A percentile compares a stretch with the other conserved stretches of the same genome.
phyloP scores from a whole-genome alignment of 345 rosid genomes.

The Pistacia integerrima region DNA sequence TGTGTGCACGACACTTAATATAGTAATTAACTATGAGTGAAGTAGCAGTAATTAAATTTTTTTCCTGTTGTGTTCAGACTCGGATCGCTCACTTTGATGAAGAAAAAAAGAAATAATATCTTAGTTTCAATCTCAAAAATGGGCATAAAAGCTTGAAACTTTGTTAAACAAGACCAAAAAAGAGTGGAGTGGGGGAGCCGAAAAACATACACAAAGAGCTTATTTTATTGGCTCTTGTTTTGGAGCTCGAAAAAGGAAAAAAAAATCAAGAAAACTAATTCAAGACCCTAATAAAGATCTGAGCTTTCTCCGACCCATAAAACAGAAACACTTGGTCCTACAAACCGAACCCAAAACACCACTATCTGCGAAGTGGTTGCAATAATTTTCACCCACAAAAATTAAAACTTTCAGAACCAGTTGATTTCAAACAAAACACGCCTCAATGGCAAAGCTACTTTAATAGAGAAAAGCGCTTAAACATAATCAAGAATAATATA shows the following conservation, averaged over 20 bases:
- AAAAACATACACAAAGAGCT: background rate
- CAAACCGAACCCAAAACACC: constrained; percentile 7
- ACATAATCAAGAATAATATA: background rate
- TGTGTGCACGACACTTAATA: background rate
- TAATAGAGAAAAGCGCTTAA: background rate
- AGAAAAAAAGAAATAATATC: background rate
- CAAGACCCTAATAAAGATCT: constrained; percentile 17
- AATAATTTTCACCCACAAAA: background rate
- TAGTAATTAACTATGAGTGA: background rate
- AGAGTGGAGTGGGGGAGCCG: background rate
- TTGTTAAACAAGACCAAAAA: background rate
- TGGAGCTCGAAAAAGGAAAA: background rate
- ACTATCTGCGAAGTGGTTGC: constrained; percentile 1
- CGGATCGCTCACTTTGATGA: constrained; percentile 22
- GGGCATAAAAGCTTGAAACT: background rate
- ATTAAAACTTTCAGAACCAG: background rate
- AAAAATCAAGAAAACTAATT: background rate
- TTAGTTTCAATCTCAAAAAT: constrained; percentile 6
- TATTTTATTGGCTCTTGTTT: background rate
- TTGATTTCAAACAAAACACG: background rate
- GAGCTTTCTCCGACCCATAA: constrained; percentile 1
- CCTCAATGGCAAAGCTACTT: background rate
- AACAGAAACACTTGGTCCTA: constrained; percentile 19
- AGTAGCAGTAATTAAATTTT: constrained; percentile 3
- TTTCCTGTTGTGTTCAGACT: constrained; percentile 6